These are phyloP conservation scores for Sonneratia alba DNA, from an alignment of 345 rosid genomes.

Conservation along the genomic window DNA sequence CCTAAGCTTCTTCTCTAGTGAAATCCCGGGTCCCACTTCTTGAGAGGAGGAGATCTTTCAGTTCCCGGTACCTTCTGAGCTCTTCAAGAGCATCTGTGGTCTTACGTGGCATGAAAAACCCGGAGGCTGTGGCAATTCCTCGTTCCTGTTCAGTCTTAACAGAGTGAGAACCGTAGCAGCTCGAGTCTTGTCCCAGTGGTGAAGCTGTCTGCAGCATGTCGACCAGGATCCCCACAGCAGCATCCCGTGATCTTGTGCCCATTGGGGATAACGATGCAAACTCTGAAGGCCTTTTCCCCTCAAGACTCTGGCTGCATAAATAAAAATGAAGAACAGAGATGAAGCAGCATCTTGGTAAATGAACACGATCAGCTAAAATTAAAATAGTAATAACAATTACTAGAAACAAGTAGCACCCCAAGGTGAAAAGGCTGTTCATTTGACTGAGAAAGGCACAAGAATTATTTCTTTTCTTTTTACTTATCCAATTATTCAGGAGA, in stretches of 20 bases:
- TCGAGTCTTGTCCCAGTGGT: constrained; percentile 63
- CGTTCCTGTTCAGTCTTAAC: constrained; percentile 38
- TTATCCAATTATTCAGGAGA: neutral
- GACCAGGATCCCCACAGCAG: constrained; percentile 85
- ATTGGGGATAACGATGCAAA: constrained; percentile 31
- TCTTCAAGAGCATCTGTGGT: constrained; percentile 75
- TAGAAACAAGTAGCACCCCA: neutral
- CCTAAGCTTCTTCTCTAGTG: constrained; percentile 23
- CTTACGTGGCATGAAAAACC: constrained; percentile 55
- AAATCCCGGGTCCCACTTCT: constrained; percentile 53
- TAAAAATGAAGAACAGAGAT: constrained; percentile 1
- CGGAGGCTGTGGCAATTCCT: constrained; percentile 51
- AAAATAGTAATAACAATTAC: neutral
- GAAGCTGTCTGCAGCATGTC: constrained; percentile 75
- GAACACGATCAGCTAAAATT: neutral
- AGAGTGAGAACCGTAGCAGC: constrained; percentile 47
- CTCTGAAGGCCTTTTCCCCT: constrained; percentile 34
- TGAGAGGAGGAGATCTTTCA: constrained; percentile 69
- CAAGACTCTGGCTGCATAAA: constrained; percentile 39
- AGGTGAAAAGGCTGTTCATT: neutral
- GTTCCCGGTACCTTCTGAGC: constrained; percentile 66
- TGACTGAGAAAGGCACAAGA: neutral
- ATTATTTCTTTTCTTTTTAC: neutral
- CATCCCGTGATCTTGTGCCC: constrained; percentile 67
- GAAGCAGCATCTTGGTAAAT: neutral